Evolutionary conservation across 106 monocot species (phyloP), one percentile per base, ranked within the genome.

Genomic region (Apostasia ramifera): DNA sequence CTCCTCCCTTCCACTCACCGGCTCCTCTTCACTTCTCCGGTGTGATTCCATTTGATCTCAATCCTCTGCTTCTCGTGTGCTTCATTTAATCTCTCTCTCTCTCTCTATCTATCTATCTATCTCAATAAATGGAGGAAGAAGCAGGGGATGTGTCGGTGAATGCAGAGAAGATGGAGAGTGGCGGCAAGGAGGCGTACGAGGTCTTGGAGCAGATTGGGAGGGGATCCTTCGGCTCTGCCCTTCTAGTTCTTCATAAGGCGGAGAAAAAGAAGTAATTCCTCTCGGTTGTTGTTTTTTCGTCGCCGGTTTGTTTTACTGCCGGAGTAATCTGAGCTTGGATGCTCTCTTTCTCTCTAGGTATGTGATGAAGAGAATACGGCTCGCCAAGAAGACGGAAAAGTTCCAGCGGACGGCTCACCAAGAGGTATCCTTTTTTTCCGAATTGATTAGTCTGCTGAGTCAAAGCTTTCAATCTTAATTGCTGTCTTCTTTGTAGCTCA

Each of bases 341-440:
- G 13, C 1, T 9, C 26, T 57, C 1, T 12, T 55, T 52, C 13
- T 5, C 5, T 55, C 7, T 52, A 88, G 84, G 72, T 88, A 81
- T 57, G 84, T 88, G 5, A 50, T 88, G 81, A 88, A 88, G 76
- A 88, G 73, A 73, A 88, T 84, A 66, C 72, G 81, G 45, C 59
- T 88, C 53, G 48, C 81, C 4, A 79, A 88, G 73, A 79, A 88
- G 68, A 84, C 81, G 0, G 88, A 82, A 67, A 88, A 79, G 63
- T 79, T 88, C 68, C 84, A 88, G 44, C 81, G 88, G 2, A 88
- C 84, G 1, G 88, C 88, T 14, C 74, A 88, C 49, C 84, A 84
- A 76, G 88, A 88, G 84, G 88, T 84, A 26, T 26, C 26, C 26
- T 26, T 26, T 26, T 26, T 26, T 26, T 26, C 26, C 26, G 26